Conservation (phyloP, 345 rosid genomes). For the Viola odorata region DNA sequence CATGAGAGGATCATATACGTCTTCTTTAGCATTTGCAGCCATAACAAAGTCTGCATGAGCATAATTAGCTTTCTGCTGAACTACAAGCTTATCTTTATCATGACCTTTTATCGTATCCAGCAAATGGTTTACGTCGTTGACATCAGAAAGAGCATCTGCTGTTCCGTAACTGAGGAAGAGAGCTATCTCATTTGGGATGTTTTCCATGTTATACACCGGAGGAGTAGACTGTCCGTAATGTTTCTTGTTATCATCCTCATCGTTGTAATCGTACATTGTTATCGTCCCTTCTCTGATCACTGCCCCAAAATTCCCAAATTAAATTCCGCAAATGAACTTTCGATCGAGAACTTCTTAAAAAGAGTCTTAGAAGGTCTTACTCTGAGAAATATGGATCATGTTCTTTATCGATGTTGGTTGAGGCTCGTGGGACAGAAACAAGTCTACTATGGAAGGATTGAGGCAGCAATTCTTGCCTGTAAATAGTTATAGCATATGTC, state of each 20-base stretch:
- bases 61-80: neutral
- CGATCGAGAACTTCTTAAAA: neutral
- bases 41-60: neutral
- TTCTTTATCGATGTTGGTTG: conserved; percentile 50
- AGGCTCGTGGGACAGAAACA: conserved; percentile 44
- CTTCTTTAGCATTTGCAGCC: neutral
- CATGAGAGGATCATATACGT: neutral
- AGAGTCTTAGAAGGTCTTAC: conserved; percentile 19
- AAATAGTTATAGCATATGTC: neutral
- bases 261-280: neutral
- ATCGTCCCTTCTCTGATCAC: conserved; percentile 40
- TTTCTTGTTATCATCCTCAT: neutral
- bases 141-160: neutral
- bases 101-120: neutral
- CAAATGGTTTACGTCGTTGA: neutral
- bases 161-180: neutral
- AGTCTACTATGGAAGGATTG: conserved; percentile 29
- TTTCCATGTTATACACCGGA: neutral
- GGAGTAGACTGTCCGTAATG: neutral
- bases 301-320: neutral
- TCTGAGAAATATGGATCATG: conserved; percentile 57
- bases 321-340: neutral
- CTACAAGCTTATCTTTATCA: neutral
- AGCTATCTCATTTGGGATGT: neutral
- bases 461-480: conserved; percentile 61